These are phyloP conservation scores for Ganoderma sinense DNA, from an alignment of 1,284 basidiomycete species.

Conservation along the genomic window DNA sequence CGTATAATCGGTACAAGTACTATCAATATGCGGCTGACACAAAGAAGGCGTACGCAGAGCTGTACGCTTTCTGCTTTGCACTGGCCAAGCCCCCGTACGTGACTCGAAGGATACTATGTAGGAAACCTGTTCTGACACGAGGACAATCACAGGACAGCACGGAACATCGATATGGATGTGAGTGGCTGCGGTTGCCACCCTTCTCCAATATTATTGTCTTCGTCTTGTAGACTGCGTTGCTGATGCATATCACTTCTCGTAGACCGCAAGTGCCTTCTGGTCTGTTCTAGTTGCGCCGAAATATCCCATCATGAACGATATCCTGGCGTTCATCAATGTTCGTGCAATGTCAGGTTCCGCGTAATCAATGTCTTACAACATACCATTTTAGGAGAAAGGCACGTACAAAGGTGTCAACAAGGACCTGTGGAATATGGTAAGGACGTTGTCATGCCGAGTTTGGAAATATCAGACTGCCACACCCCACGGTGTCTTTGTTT, in stretches of 20 bases:
- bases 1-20: constrained; percentile 66
- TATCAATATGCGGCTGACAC: constrained; percentile 55
- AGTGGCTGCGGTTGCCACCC: constrained; percentile 21
- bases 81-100: constrained; percentile 71
- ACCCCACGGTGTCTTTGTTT: not conserved
- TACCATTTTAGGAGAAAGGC: constrained; percentile 56
- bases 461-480: not conserved
- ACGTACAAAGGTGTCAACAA: constrained; percentile 80
- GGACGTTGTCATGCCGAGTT: constrained; percentile 26
- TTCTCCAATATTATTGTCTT: not conserved
- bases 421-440: constrained; percentile 86
- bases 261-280: constrained; percentile 80
- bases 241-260: not conserved
- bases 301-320: constrained; percentile 67
- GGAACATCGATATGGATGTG: constrained; percentile 84
- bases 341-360: constrained; percentile 33
- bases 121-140: not conserved
- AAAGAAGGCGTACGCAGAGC: constrained; percentile 61
- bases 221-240: not conserved
- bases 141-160: constrained; percentile 41
- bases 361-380: constrained; percentile 2
- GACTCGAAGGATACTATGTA: not conserved
- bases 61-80: constrained; percentile 74
- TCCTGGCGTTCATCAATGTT: constrained; percentile 71
- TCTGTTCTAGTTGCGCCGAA: constrained; percentile 69